Base-by-base conservation (phyloP, 768 basidiomycete genomes). In the Russula foetens region DNA sequence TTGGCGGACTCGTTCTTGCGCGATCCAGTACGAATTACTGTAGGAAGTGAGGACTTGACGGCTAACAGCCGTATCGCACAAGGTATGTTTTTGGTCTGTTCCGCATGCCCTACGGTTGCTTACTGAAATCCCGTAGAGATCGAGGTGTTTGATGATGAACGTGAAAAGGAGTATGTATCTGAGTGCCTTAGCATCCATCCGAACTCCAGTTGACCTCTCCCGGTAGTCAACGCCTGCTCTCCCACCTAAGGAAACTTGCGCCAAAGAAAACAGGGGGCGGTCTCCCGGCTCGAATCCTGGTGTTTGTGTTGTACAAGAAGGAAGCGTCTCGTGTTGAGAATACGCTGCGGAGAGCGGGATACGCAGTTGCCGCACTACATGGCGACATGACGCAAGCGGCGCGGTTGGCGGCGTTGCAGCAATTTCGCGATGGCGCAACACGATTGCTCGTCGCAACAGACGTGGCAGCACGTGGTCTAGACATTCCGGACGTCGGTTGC, bases 221-320 rank as follows among this genome's bases (percentile, higher is more conserved):
- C 28, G 44, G 9, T 67, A 91, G 88, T 64, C 75, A 79, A 49
- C 85, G 85, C 29, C 77, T 92, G 5, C 68, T 83, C 28, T 75
- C 77, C 24, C 78, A 80, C 47, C 77, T 92, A 35, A 80, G 75
- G 35, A 72, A 73, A 3, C 73, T 88, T 19, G 70, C 76, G 14
- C 83, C 84, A 72, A 84, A 85, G 69, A 87, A 88, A 66, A 80
- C 73, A n/a, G 77, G 79, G 57, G 77, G 76, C 52, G 72, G 74
- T 53, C 74, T 69, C 48, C 85, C 86, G 24, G 78, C 86, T 11
- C 86, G 91, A 39, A 81, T 92, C 61, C 83, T 99, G 35, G 82
- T 99, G 28, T 99, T 99, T 71, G 96, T 90, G 17, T 78, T 98
- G 41, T 99, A 99, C 78, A 99, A 99, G 76, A 96, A 94, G 71